phyloP scores from a whole-genome alignment of 2,329 filamentous ascomycete genomes.

The Acephala macrosclerotiorum region DNA sequence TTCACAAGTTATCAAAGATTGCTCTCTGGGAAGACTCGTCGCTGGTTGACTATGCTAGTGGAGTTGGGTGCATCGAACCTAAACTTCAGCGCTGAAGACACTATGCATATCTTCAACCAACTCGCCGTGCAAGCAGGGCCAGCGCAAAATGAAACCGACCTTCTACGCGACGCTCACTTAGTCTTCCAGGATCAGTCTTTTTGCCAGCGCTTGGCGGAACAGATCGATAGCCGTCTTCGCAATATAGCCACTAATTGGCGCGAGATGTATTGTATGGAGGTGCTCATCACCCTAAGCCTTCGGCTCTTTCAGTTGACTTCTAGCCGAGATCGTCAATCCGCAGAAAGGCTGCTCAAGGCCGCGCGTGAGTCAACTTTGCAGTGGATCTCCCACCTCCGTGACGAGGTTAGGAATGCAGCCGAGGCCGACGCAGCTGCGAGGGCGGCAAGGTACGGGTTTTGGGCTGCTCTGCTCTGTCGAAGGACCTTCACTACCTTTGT shows the following conservation, averaged over 20 bases:
- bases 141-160: slow-evolving; percentile 33
- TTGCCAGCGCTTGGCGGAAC: slow-evolving; percentile 36
- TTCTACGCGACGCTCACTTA: slow-evolving; percentile 55
- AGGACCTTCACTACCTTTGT: too few species aligned
- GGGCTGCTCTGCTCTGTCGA: too few species aligned
- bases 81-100: slow-evolving; percentile 64
- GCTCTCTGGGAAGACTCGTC: slow-evolving; percentile 48
- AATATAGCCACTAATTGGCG: slow-evolving; percentile 62
- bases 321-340: too few species aligned
- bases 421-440: too few species aligned
- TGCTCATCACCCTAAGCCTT: slow-evolving; percentile 55
- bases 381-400: too few species aligned
- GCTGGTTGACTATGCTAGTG: slow-evolving; percentile 56
- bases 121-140: slow-evolving; percentile 64
- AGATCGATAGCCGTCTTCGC: slow-evolving; percentile 54
- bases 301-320: too few species aligned
- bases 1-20: slow-evolving; percentile 54
- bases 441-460: too few species aligned
- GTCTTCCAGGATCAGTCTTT: slow-evolving; percentile 30
- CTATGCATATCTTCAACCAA: slow-evolving; percentile 56
- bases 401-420: too few species aligned
- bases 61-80: slow-evolving; percentile 61
- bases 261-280: slow-evolving; percentile 63
- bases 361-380: too few species aligned
- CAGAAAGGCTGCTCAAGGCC: too few species aligned